phyloP scores from a whole-genome alignment of 2,329 filamentous ascomycete species.

The Sphaerulina populicola region DNA sequence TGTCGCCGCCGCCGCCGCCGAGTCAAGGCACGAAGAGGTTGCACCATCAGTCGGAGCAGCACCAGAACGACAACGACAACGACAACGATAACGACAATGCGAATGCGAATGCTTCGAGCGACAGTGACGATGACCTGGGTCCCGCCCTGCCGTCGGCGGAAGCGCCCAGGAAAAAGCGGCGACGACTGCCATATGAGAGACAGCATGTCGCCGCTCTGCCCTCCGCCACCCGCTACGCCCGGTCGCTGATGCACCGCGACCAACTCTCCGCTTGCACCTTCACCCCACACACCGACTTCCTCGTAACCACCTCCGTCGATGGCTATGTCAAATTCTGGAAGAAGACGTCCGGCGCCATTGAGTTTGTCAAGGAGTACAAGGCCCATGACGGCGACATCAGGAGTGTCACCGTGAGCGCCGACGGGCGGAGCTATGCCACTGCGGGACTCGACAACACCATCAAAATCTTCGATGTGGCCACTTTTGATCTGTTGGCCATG shows the following conservation, averaged over 20 bases:
- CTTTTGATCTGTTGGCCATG: conserved; percentile 67
- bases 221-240: conserved; percentile 72
- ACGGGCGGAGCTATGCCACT: conserved; percentile 89
- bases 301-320: conserved; percentile 87
- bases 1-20: too few relatives aligned
- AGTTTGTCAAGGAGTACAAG: conserved; percentile 97
- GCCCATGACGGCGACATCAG: conserved; percentile 80
- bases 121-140: conserved; percentile 62
- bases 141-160: conserved; percentile 75
- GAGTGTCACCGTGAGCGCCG: conserved; percentile 74
- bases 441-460: conserved; percentile 69
- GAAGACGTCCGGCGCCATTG: conserved; percentile 73
- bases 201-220: conserved; percentile 88
- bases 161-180: conserved; percentile 73
- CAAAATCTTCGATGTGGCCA: conserved; percentile 67
- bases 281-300: conserved; percentile 84
- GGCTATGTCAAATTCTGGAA: conserved; percentile 99
- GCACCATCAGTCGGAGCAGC: conserved; percentile 23
- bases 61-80: not conserved
- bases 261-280: conserved; percentile 80
- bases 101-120: conserved; percentile 56
- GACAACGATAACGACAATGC: conserved; percentile 14
- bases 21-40: conserved; percentile 27
- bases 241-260: conserved; percentile 97
- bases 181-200: conserved; percentile 87